A percentile compares a stretch with the other conserved stretches of the same genome.
Conservation (phyloP, 1,284 basidiomycete genomes). For the Cystobasidiaceae sp. region DNA sequence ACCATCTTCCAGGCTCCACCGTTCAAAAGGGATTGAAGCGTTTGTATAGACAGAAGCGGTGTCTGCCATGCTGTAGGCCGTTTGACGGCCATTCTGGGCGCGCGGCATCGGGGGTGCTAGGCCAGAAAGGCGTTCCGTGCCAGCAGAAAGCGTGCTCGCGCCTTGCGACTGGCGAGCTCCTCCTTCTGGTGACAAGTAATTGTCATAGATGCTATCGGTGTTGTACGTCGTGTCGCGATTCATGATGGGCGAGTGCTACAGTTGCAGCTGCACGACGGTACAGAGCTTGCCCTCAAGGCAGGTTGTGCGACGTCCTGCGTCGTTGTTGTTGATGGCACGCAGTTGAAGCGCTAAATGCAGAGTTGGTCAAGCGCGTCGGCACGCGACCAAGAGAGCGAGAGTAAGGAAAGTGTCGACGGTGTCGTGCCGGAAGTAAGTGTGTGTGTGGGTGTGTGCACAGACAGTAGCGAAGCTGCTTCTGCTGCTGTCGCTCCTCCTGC, state of each 20-base stretch:
- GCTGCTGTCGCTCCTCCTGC: too few relatives aligned
- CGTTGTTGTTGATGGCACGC: background rate
- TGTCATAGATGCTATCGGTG: conserved; percentile 29
- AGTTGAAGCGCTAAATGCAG: background rate
- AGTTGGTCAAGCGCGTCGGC: background rate
- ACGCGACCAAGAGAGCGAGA: too few relatives aligned
- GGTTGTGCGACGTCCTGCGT: conserved; percentile 18
- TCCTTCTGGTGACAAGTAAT: conserved; percentile 11
- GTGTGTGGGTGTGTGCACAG: too few relatives aligned
- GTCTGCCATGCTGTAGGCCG: conserved; percentile 26
- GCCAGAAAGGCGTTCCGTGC: conserved; percentile 10
- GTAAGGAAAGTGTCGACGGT: too few relatives aligned
- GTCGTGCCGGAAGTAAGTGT: too few relatives aligned
- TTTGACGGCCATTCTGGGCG: conserved; percentile 1
- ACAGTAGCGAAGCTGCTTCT: too few relatives aligned
- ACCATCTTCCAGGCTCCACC: conserved; percentile 30
- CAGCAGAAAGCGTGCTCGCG: conserved; percentile 9
- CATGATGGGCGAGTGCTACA: too few relatives aligned
- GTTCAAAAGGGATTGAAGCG: conserved; percentile 16
- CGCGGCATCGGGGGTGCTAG: conserved; percentile 30
- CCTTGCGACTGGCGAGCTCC: conserved; percentile 8
- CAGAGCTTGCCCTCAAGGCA: background rate
- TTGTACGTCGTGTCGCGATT: conserved; percentile 5
- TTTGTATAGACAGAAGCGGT: conserved; percentile 27
- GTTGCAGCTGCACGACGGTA: background rate